Conservation (phyloP, 2,329 filamentous ascomycete genomes). For the Hymenoscyphus occultus region DNA sequence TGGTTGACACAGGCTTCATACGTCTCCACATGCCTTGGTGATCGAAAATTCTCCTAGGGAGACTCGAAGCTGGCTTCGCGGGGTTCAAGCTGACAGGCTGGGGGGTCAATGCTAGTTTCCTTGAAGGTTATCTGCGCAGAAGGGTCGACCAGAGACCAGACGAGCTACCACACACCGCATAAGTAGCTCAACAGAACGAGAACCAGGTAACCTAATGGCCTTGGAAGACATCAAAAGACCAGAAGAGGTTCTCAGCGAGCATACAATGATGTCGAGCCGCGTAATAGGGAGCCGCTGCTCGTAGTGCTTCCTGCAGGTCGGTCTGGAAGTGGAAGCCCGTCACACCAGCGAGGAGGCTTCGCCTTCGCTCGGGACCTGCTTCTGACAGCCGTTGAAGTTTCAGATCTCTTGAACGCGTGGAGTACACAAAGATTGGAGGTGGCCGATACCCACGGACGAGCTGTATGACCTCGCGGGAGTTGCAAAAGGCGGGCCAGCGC, state of each 20-base stretch:
- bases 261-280: neutral
- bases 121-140: conserved; percentile 1
- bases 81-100: conserved; percentile 16
- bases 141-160: neutral
- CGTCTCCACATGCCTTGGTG: conserved; percentile 24
- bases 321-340: conserved; percentile 15
- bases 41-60: conserved; percentile 18
- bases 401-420: conserved; percentile 34
- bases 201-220: neutral
- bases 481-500: conserved; percentile 24
- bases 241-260: neutral
- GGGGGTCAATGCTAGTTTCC: conserved; percentile 3
- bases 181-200: conserved; percentile 4
- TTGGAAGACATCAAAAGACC: neutral
- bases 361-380: conserved; percentile 11
- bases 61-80: conserved; percentile 28
- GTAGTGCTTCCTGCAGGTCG: conserved; percentile 13
- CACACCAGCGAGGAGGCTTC: conserved; percentile 9
- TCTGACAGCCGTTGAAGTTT: conserved; percentile 32
- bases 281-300: neutral
- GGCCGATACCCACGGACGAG: conserved; percentile 15
- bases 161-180: conserved; percentile 2
- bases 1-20: conserved; percentile 20
- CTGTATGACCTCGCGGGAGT: conserved; percentile 18
- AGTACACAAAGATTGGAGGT: conserved; percentile 21